Evolutionary conservation across 2,329 filamentous ascomycete species (phyloP).

Genomic region (Fusarium dlaminii): DNA sequence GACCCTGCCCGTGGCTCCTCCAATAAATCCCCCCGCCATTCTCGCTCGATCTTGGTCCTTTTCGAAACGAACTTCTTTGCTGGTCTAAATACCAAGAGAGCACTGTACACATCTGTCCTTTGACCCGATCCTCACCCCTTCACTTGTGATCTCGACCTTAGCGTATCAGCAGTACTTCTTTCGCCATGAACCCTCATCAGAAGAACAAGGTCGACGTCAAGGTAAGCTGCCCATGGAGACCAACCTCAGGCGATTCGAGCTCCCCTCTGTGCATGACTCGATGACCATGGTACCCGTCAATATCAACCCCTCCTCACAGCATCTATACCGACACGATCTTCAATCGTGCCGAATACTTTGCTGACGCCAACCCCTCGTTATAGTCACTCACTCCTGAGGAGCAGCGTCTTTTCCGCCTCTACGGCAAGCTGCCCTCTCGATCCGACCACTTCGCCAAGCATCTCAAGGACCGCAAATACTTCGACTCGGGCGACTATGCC

Average conservation of each 20-base stretch:
- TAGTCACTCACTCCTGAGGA: slow-evolving; percentile 94
- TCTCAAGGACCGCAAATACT: slow-evolving; percentile 98
- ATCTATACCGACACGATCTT: background rate
- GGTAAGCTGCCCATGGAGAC: slow-evolving; percentile 66
- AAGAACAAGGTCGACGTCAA: slow-evolving; percentile 98
- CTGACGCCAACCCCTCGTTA: slow-evolving; percentile 31
- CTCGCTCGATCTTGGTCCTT: slow-evolving; percentile 34
- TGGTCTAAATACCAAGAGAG: slow-evolving; percentile 7
- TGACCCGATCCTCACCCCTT: background rate
- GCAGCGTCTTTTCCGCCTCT: slow-evolving; percentile 94
- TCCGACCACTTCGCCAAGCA: slow-evolving; percentile 98
- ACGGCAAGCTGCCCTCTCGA: slow-evolving; percentile 96
- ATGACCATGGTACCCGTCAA: slow-evolving; percentile 1
- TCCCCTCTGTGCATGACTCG: slow-evolving; percentile 26
- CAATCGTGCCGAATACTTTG: background rate
- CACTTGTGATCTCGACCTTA: background rate
- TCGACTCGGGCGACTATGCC: slow-evolving; percentile 95
- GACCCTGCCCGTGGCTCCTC: slow-evolving; percentile 35
- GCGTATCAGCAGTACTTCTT: slow-evolving; percentile 1
- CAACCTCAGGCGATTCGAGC: slow-evolving; percentile 26
- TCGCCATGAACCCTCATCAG: slow-evolving; percentile 90
- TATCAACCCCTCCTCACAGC: background rate
- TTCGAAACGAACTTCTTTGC: slow-evolving; percentile 24
- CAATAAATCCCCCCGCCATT: slow-evolving; percentile 37
- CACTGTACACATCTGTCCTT: background rate